Base-by-base conservation (phyloP, 164 flowering plant genomes). In the Hamamelis virginiana region DNA sequence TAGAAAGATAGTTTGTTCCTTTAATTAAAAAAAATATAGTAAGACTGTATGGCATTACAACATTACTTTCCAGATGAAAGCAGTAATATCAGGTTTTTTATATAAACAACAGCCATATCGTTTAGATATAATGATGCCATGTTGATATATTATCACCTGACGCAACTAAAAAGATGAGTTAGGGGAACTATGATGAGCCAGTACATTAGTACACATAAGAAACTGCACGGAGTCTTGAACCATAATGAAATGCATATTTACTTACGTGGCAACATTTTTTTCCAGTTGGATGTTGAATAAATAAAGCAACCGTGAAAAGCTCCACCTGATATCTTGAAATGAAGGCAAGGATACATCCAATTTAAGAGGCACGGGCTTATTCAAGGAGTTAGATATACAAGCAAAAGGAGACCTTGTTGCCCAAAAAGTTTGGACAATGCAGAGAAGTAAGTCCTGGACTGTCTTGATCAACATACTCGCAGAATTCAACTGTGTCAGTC, bases 241-340 rank as follows among this genome's bases (percentile, higher is more conserved):
- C 46, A 74, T 27, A 68, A 50, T 51, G 46, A 76, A 64, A 41
- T 57, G 25, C 62, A 60, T 33, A 56, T 62, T 63, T 47, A 78
- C 98, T 87, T 86, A 91, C 98, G 80, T 88, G 57, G 90, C 85
- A 43, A 94, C 84, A 78, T 91, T 91, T 75, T 87, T 86, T 76
- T 94, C 98, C 55, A 94, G 83, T 74, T 89, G 97, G 47, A 82
- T 77, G 83, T 94, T 87, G 86, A 91, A 89, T 68, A 91, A 65
- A 80, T 94, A 94, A 12, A 90, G 46, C 59, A 90, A 59, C 72
- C 97, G 80, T 64, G 90, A 69, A 57, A 88, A 71, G 78, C 68
- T 84, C 98, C 97, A 91, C 72, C 62, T 79, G 65, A 90, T 68
- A 72, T 90, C 96, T 74, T 83, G 82, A 66, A 94, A 27, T 46